Percentiles rank a stretch among this genome's conserved stretches.
These are phyloP conservation scores for Fraxinus cuspidata DNA, from an alignment of 257 asterid species.

Conservation along the genomic window DNA sequence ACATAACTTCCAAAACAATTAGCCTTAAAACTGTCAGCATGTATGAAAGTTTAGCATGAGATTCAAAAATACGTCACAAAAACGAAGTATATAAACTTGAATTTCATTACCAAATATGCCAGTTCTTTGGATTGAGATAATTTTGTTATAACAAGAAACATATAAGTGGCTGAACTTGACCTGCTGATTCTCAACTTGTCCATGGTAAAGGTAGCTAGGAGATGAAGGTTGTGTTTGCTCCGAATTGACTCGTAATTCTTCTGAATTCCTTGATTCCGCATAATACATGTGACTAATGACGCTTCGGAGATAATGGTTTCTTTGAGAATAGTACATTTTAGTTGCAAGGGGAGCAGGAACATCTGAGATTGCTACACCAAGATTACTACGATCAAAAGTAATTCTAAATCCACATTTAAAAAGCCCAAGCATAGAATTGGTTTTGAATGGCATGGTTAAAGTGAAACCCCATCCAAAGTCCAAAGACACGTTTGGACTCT, in stretches of 20 bases:
- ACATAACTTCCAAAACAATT: constrained; percentile 16
- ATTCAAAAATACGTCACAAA: background rate
- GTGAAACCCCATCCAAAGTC: constrained; percentile 18
- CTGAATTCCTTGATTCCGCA: constrained; percentile 42
- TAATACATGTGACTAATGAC: constrained; percentile 63
- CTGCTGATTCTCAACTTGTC: constrained; percentile 50
- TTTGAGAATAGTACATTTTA: constrained; percentile 75
- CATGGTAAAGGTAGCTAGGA: constrained; percentile 40
- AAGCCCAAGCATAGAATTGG: constrained; percentile 9
- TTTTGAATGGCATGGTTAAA: constrained; percentile 11
- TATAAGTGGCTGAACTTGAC: constrained; percentile 41
- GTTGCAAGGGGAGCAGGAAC: constrained; percentile 86
- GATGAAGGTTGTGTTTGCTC: constrained; percentile 37
- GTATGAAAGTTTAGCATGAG: constrained; percentile 4
- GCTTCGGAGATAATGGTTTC: constrained; percentile 58
- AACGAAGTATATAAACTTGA: background rate
- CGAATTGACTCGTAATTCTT: constrained; percentile 40
- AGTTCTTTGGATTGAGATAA: background rate
- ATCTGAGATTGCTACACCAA: constrained; percentile 46
- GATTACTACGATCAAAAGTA: constrained; percentile 27
- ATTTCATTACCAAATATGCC: background rate
- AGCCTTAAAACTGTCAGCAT: constrained; percentile 13
- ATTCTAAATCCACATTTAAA: constrained; percentile 10
- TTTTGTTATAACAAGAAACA: constrained; percentile 24
- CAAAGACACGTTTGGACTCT: constrained; percentile 3